Base-by-base conservation (phyloP, 2,329 filamentous ascomycete species). In the Alternaria brassicicola region DNA sequence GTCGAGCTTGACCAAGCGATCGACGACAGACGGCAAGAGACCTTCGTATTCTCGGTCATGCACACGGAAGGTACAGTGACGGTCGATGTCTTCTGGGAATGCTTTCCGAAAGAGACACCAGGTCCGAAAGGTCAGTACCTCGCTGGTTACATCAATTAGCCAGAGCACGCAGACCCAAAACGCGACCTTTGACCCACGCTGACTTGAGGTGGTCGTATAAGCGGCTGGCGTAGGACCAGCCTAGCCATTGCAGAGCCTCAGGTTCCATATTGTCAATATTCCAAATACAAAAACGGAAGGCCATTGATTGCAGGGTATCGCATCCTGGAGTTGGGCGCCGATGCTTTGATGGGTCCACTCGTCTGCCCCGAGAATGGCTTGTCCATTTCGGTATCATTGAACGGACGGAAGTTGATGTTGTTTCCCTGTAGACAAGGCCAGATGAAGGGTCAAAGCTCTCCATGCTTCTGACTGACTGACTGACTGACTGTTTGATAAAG, bases 301-400 rank as follows among this genome's bases (percentile, higher is more conserved):
- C 63, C 56, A 64, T 68, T 7, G 59, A 55, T 31, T 64, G 54
- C 4, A 72, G 52, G 6, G 59, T 65, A 23, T 63, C 55, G n/a
- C 58, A 58, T 13, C 65, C 59, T 19, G 25, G 55, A 8, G 55
- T 61, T n/a, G 13, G 49, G 21, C 63, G 55, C 10, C 43, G 57
- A 25, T 64, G 58, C 15, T 38, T 42, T 8, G 49, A 39, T 21
- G 62, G 65, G 30, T 64, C 45, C n/a, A 55, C 21, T n/a, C 52
- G 57, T 49, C 25, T 61, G 19, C 68, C 65, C n/a, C 57, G 47
- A 19, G 55, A 57, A 33, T 57, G 52, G 25, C 48, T 62, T 25
- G 56, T 41, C 68, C 68, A 71, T 33, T 31, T 55, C 12, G 61
- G 52, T 23, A 65, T 43, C 67, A 69, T 71, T 17, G 68, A 67